These are phyloP conservation scores for Hypomontagnella monticulosa DNA, from an alignment of 495 filamentous ascomycete genomes.

Conservation along the genomic window DNA sequence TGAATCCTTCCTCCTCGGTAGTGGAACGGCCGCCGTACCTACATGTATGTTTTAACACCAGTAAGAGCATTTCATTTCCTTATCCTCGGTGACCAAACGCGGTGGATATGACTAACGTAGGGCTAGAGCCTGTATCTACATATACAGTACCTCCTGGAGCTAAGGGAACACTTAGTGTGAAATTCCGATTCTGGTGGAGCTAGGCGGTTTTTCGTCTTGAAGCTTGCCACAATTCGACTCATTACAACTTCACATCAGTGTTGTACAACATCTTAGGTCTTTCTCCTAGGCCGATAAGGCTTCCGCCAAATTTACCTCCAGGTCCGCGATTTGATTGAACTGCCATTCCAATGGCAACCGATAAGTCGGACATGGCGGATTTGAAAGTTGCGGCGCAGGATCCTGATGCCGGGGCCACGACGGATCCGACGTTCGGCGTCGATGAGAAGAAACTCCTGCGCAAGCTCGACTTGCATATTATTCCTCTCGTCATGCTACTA, in stretches of 20 bases:
- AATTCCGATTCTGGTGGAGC: constrained; percentile 27
- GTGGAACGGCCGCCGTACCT: no score
- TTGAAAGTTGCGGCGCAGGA: constrained; percentile 27
- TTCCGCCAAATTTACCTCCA: constrained; percentile 1
- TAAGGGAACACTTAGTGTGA: background rate
- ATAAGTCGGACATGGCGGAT: constrained; percentile 29
- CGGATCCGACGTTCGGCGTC: constrained; percentile 24
- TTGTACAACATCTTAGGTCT: background rate
- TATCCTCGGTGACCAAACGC: constrained; percentile 1
- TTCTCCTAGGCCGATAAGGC: background rate
- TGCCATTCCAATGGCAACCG: constrained; percentile 17
- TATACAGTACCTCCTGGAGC: no score
- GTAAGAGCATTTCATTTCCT: background rate
- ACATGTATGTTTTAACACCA: background rate
- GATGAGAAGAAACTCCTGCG: constrained; percentile 51
- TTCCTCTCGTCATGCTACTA: constrained; percentile 51
- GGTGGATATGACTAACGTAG: constrained; percentile 23
- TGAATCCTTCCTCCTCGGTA: no score
- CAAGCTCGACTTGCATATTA: constrained; percentile 51
- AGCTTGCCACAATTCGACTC: constrained; percentile 11
- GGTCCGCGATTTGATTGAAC: background rate
- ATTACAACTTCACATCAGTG: constrained; percentile 5
- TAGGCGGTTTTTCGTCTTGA: constrained; percentile 12
- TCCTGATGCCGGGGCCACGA: constrained; percentile 7
- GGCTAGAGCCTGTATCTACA: background rate